Evolutionary conservation across 2,329 filamentous ascomycete species (phyloP).

Genomic region (Elsinoe australis): DNA sequence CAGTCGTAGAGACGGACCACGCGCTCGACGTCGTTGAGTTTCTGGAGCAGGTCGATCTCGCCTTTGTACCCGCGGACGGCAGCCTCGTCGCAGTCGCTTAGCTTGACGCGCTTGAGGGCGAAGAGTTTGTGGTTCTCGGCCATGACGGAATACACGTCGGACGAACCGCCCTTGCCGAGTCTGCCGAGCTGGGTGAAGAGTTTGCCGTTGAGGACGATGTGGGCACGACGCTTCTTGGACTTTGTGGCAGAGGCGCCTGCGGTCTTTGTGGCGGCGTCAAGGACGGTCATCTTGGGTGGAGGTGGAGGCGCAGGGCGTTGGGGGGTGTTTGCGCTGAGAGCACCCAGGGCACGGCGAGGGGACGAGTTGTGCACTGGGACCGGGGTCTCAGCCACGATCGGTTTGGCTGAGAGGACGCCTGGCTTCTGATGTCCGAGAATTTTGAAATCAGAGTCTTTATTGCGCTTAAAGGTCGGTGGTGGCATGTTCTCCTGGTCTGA

Average conservation of each 20-base stretch:
- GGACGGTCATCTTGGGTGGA: conserved; percentile 90
- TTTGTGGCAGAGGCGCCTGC: conserved; percentile 74
- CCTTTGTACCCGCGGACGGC: conserved; percentile 85
- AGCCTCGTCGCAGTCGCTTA: conserved; percentile 79
- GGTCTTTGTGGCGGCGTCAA: conserved; percentile 81
- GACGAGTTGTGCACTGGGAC: conserved; percentile 27
- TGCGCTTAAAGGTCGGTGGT: conserved; percentile 58
- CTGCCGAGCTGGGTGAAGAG: conserved; percentile 83
- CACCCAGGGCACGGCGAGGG: conserved; percentile 42
- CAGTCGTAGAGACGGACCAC: conserved; percentile 88
- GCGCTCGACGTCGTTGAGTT: conserved; percentile 73
- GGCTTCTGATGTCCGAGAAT: conserved; percentile 51
- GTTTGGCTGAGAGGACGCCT: conserved; percentile 43
- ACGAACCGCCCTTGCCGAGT: conserved; percentile 85
- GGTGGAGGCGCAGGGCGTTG: conserved; percentile 67
- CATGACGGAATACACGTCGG: conserved; percentile 91
- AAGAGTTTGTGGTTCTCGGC: conserved; percentile 95
- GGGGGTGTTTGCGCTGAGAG: conserved; percentile 61
- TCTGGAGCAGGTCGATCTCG: conserved; percentile 84
- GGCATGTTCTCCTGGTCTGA: conserved; percentile 82
- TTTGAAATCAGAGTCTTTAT: conserved; percentile 49
- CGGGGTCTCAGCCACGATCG: conserved; percentile 34
- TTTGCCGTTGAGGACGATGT: conserved; percentile 83
- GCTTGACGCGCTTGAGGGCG: conserved; percentile 83
- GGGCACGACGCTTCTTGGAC: conserved; percentile 66